These are phyloP conservation scores for Salvia rosmarinus DNA, from an alignment of 257 asterid species.

Conservation along the genomic window DNA sequence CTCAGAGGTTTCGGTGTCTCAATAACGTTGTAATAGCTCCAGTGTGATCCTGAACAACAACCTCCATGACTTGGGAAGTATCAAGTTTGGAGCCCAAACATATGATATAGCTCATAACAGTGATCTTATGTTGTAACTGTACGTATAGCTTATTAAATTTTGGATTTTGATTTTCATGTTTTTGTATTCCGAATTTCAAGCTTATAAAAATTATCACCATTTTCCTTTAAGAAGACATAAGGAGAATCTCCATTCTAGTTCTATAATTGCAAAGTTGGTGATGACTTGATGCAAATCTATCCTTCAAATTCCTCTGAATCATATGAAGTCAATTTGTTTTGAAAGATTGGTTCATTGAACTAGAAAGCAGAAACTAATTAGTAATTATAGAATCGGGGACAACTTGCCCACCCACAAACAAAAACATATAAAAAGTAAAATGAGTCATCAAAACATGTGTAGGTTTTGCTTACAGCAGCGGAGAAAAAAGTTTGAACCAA, in stretches of 20 bases:
- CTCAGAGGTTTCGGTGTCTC: constrained; percentile 19
- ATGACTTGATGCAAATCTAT: not conserved
- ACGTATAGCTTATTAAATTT: not conserved
- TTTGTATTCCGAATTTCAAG: not conserved
- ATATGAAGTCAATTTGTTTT: not conserved
- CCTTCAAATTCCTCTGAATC: not conserved
- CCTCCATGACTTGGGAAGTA: constrained; percentile 19
- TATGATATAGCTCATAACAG: not conserved
- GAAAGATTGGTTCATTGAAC: not conserved
- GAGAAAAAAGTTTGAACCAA: not conserved
- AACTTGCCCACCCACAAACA: no score
- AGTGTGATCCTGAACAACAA: constrained; percentile 18
- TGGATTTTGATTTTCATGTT: constrained; percentile 5
- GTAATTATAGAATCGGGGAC: no score
- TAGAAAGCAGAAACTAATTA: no score
- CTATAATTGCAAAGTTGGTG: not conserved
- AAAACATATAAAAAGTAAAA: not conserved
- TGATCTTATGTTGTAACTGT: constrained; percentile 21
- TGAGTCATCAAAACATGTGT: not conserved
- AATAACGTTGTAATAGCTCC: constrained; percentile 7
- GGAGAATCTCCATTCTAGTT: not conserved
- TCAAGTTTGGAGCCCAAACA: not conserved
- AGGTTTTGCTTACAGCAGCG: not conserved
- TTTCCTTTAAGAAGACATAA: not conserved
- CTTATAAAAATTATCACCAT: not conserved